Evolutionary conservation across 169 alveolate species (phyloP).

Genomic region (Eimeria brunetti): DNA sequence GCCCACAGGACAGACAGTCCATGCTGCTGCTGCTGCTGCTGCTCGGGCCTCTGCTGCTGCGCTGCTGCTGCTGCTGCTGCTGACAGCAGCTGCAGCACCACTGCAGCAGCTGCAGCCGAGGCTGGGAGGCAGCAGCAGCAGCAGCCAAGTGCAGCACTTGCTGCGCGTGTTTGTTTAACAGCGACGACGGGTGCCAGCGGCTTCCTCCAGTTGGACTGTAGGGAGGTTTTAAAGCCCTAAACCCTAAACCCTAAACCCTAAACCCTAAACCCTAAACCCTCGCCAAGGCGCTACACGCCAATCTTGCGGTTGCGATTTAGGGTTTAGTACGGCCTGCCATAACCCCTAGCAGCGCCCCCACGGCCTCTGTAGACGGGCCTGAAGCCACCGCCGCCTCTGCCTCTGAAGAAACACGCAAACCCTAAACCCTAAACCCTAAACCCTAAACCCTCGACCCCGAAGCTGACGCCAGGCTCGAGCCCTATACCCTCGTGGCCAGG

Average conservation of each 20-base stretch:
- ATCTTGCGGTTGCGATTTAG: not conserved
- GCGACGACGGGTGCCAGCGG: not conserved
- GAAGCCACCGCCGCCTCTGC: slow-evolving; percentile 43
- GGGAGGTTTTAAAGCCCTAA: not conserved
- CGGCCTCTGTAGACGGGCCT: slow-evolving; percentile 27
- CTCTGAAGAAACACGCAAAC: not conserved
- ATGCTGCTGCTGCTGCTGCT: not conserved
- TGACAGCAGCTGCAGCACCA: not conserved
- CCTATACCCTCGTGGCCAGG: not conserved
- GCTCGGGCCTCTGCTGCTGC: not conserved
- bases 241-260: slow-evolving; percentile 23
- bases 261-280: not conserved
- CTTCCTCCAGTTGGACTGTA: not conserved
- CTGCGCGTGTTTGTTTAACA: not conserved
- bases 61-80: slow-evolving; percentile 25
- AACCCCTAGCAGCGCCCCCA: slow-evolving; percentile 36
- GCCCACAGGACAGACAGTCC: slow-evolving; percentile 12
- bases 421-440: not conserved
- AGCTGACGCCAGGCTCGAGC: not conserved
- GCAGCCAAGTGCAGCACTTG: not conserved
- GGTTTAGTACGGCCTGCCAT: slow-evolving; percentile 39
- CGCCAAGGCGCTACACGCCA: not conserved
- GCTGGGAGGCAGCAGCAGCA: not conserved
- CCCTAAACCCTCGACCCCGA: not conserved
- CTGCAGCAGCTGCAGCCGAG: not conserved